Evolutionary conservation across 1,139 yeast genomes (phyloP).

Genomic region (Hansenula lynferdii): DNA sequence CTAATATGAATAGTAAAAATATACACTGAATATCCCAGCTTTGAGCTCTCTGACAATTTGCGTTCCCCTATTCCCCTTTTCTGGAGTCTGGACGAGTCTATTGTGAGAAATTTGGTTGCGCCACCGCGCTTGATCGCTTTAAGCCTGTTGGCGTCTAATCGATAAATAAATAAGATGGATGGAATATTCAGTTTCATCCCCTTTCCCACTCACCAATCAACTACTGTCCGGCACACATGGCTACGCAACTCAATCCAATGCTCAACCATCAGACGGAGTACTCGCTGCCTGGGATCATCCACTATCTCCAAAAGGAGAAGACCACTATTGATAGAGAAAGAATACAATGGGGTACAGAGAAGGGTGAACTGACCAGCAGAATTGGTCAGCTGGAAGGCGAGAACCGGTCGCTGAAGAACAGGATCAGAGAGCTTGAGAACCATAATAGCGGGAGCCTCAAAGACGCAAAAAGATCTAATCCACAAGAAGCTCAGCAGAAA

Average conservation of each 20-base stretch:
- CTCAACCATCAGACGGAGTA: conserved; percentile 10
- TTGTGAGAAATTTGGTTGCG: no score
- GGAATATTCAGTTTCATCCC: no score
- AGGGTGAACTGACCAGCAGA: conserved; percentile 49
- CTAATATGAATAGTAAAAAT: no score
- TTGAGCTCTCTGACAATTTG: no score
- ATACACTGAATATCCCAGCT: no score
- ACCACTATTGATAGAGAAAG: conserved; percentile 51
- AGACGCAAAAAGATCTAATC: not conserved
- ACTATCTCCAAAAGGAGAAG: conserved; percentile 52
- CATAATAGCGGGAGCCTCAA: not conserved
- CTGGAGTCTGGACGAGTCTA: no score
- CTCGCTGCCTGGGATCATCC: conserved; percentile 45
- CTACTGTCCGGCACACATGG: no score
- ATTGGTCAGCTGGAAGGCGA: conserved; percentile 63
- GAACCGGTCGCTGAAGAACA: conserved; percentile 51
- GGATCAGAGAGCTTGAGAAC: conserved; percentile 34
- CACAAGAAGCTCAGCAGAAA: not conserved
- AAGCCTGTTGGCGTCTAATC: no score
- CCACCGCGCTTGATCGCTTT: no score
- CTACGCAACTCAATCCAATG: not conserved
- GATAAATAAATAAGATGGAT: no score
- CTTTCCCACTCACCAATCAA: no score
- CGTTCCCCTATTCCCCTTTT: no score
- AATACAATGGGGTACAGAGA: conserved; percentile 52